Conservation (phyloP, 805 yeast genomes). For the Myxozyma neglecta region DNA sequence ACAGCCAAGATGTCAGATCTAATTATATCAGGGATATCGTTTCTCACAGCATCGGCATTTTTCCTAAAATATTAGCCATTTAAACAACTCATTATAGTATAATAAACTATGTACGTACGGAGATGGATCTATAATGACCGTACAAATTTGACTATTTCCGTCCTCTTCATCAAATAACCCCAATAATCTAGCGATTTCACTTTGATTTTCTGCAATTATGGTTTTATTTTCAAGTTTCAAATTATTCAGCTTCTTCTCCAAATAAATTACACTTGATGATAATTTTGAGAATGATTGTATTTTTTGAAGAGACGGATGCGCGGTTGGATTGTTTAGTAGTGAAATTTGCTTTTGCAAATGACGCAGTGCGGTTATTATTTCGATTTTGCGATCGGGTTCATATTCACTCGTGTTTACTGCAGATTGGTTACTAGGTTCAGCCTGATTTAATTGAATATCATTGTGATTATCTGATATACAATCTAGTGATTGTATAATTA, state of each 20-base stretch:
- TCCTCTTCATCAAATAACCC: neutral
- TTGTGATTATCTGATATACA: too few relatives aligned
- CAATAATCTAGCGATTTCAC: neutral
- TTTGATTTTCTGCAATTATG: neutral
- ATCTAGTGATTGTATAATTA: too few relatives aligned
- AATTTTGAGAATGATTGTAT: too few relatives aligned
- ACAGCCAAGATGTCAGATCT: neutral
- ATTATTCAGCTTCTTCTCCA: neutral
- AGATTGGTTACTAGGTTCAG: too few relatives aligned
- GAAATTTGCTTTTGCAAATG: too few relatives aligned
- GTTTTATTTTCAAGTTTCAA: neutral
- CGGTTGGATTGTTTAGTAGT: too few relatives aligned
- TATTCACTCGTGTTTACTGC: too few relatives aligned
- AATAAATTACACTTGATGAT: too few relatives aligned
- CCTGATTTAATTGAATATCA: too few relatives aligned
- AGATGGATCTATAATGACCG: neutral
- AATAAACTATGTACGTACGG: neutral
- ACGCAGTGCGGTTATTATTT: too few relatives aligned
- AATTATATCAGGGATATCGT: neutral
- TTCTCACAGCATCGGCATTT: neutral
- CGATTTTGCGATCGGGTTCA: too few relatives aligned
- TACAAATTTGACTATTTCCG: neutral
- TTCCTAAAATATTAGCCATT: neutral
- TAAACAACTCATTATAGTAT: neutral
- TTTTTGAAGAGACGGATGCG: too few relatives aligned